A percentile compares a stretch with the other conserved stretches of the same genome.
These are phyloP conservation scores for Byssoonygena ceratinophila DNA, from an alignment of 2,329 filamentous ascomycete genomes.

Conservation along the genomic window DNA sequence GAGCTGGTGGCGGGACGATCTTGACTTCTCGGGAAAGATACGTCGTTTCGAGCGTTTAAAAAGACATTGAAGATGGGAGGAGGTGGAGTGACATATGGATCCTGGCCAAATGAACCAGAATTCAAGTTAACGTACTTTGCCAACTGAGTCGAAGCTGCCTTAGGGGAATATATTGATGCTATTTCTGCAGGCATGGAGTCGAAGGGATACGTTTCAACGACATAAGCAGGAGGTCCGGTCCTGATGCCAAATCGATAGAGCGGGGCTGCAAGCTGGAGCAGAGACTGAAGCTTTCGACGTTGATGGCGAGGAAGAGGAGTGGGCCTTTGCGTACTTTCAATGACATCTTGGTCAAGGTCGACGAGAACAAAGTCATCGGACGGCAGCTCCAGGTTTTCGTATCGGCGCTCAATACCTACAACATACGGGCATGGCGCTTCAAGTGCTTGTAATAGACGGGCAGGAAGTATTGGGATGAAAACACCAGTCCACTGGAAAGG, in stretches of 20 bases:
- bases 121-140: conserved; percentile 82
- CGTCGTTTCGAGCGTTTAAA: conserved; percentile 60
- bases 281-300: conserved; percentile 74
- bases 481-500: conserved; percentile 89
- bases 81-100: conserved; percentile 46
- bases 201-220: conserved; percentile 82
- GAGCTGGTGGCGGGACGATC: conserved; percentile 70
- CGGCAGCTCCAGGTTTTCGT: conserved; percentile 55
- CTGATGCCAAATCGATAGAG: conserved; percentile 81
- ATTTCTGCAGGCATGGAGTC: conserved; percentile 86
- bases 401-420: conserved; percentile 85
- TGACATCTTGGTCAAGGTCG: conserved; percentile 81
- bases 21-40: conserved; percentile 37
- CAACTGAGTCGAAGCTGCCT: conserved; percentile 59
- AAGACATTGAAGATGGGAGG: conserved; percentile 86
- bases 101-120: conserved; percentile 68
- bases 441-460: conserved; percentile 75
- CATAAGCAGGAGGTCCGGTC: conserved; percentile 82
- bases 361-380: conserved; percentile 94
- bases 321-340: conserved; percentile 74
- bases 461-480: conserved; percentile 83
- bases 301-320: conserved; percentile 74
- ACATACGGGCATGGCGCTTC: conserved; percentile 96
- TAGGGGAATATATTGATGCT: conserved; percentile 63
- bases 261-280: conserved; percentile 81